These are phyloP conservation scores for Meyerozyma guilliermondii DNA, from an alignment of 1,139 yeast genomes.

Conservation along the genomic window DNA sequence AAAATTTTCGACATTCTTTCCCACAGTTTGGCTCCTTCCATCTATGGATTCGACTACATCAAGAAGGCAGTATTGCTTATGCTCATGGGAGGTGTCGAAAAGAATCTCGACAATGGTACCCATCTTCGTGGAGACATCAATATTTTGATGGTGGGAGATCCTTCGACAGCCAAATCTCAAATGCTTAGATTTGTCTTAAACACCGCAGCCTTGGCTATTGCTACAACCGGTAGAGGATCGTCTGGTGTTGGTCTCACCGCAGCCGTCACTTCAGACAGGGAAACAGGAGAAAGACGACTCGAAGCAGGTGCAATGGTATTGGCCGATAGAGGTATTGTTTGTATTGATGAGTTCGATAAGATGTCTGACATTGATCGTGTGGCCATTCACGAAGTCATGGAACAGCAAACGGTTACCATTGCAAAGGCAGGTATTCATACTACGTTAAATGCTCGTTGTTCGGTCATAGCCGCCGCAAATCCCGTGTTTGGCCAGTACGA, in stretches of 20 bases:
- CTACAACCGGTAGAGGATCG: slow-evolving; percentile 98
- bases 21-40: slow-evolving; percentile 90
- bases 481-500: slow-evolving; percentile 98
- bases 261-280: slow-evolving; percentile 94
- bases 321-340: slow-evolving; percentile 95
- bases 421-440: slow-evolving; percentile 99
- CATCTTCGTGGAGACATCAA: slow-evolving; percentile 98
- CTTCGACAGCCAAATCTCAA: slow-evolving; percentile 97
- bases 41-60: slow-evolving; percentile 88
- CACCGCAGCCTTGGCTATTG: slow-evolving; percentile 92
- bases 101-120: slow-evolving; percentile 90
- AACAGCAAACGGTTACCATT: slow-evolving; percentile 96
- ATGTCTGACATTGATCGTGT: slow-evolving; percentile 97
- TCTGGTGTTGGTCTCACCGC: slow-evolving; percentile 99
- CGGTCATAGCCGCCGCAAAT: slow-evolving; percentile 97
- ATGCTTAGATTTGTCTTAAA: slow-evolving; percentile 88
- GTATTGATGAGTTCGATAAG: slow-evolving; percentile 98
- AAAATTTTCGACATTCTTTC: slow-evolving; percentile 76
- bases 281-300: slow-evolving; percentile 92
- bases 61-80: slow-evolving; percentile 87
- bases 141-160: slow-evolving; percentile 96
- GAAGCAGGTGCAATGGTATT: slow-evolving; percentile 99
- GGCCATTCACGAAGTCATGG: slow-evolving; percentile 99
- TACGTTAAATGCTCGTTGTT: slow-evolving; percentile 92
- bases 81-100: slow-evolving; percentile 93